Evolutionary conservation across 371 early-diverging fungal species (phyloP).

Genomic region (Circinella umbellata): DNA sequence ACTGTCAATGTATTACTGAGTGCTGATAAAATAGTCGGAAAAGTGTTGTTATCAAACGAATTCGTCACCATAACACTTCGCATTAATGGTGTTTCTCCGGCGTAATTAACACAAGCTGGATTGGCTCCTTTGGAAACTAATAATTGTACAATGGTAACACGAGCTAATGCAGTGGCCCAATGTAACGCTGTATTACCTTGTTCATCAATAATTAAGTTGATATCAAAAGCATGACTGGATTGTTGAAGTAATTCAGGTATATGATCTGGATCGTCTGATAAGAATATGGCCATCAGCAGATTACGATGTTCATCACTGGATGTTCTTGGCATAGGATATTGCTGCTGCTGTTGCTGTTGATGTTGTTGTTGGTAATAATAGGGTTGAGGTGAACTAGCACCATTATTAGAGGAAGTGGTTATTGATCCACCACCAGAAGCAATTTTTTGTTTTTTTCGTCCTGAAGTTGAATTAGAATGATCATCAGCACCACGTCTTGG

Average conservation of each 20-base stretch:
- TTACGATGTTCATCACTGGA: conserved; percentile 64
- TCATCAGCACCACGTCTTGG: neutral
- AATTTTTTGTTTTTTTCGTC: neutral
- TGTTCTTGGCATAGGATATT: conserved; percentile 5
- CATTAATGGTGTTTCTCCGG: conserved; percentile 87
- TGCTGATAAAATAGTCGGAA: conserved; percentile 69
- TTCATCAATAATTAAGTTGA: conserved; percentile 78
- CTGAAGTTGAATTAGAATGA: neutral
- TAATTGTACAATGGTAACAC: conserved; percentile 66
- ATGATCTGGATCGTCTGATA: conserved; percentile 62
- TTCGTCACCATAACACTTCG: conserved; percentile 85
- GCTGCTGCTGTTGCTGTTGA: conserved; percentile 8
- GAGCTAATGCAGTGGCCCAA: conserved; percentile 85
- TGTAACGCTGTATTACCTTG: conserved; percentile 86
- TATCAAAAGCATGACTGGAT: conserved; percentile 51
- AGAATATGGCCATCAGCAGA: conserved; percentile 76
- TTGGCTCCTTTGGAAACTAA: conserved; percentile 76
- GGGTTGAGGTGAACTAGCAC: conserved; percentile 1
- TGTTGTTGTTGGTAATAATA: conserved; percentile 7
- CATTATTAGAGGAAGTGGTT: neutral
- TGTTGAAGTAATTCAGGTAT: conserved; percentile 58
- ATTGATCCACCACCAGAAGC: neutral
- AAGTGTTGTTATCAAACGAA: conserved; percentile 81
- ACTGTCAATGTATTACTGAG: conserved; percentile 70
- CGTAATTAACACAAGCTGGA: conserved; percentile 61